Conservation (phyloP, 2,329 filamentous ascomycete species). For the Apiospora pterosperma region DNA sequence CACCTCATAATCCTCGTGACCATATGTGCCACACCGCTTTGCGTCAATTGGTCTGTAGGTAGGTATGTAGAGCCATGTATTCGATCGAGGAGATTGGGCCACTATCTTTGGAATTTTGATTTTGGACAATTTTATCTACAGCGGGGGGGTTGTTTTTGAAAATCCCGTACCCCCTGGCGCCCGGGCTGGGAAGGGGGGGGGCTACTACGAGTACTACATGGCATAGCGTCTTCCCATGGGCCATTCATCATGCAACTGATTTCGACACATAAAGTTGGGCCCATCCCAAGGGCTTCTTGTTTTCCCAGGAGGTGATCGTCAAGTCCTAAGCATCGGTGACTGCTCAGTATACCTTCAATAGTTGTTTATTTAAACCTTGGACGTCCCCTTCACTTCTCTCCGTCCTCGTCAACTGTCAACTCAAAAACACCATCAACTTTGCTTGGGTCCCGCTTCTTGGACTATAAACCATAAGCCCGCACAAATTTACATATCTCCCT, state of each 20-base stretch:
- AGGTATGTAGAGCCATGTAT: not conserved
- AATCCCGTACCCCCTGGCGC: not conserved
- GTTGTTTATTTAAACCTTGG: slow-evolving; percentile 13
- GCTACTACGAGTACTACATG: not conserved
- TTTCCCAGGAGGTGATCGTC: not conserved
- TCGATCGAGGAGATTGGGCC: not conserved
- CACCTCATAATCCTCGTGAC: not conserved
- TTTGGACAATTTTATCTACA: not conserved
- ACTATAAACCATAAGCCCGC: not conserved
- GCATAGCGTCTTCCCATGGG: not conserved
- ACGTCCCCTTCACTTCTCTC: not conserved
- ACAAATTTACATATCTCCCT: not conserved
- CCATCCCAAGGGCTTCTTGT: not conserved
- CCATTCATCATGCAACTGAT: not conserved
- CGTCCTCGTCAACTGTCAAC: not conserved
- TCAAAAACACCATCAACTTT: not conserved
- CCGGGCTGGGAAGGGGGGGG: not conserved
- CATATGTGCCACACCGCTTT: not conserved
- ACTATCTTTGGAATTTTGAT: not conserved
- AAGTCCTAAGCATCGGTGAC: not conserved
- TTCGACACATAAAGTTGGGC: slow-evolving; percentile 4
- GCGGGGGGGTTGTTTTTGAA: not conserved
- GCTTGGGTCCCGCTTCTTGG: not conserved
- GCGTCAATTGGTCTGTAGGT: not conserved
- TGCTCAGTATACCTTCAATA: not conserved